Conservation (phyloP, 1,139 yeast species). For the Arxiozyma bovina region DNA sequence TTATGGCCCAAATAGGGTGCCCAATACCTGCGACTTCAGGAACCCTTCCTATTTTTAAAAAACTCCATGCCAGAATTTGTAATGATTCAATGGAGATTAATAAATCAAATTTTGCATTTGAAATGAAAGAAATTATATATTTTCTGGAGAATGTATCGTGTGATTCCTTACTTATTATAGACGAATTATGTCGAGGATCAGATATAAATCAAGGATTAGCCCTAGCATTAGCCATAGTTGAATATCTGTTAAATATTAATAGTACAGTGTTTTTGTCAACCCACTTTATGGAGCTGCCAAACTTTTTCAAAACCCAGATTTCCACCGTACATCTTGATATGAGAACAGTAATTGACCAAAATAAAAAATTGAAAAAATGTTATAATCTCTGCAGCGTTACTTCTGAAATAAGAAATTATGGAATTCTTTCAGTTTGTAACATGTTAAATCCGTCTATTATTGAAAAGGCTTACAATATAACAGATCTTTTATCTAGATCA, state of each 20-base stretch:
- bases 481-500: conserved; percentile 8
- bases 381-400: conserved; percentile 15
- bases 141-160: conserved; percentile 32
- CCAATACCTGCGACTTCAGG: conserved; percentile 39
- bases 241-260: conserved; percentile 24
- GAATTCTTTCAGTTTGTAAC: conserved; percentile 24
- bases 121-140: conserved; percentile 40
- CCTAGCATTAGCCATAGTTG: conserved; percentile 35
- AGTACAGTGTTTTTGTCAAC: conserved; percentile 35
- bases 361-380: conserved; percentile 26
- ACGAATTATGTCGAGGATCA: conserved; percentile 41
- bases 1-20: conserved; percentile 42
- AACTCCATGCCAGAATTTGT: conserved; percentile 35
- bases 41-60: conserved; percentile 32
- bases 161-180: conserved; percentile 35
- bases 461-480: conserved; percentile 25
- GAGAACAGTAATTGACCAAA: conserved; percentile 18
- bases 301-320: conserved; percentile 27
- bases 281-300: conserved; percentile 36
- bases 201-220: conserved; percentile 38
- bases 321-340: conserved; percentile 31
- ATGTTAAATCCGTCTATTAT: conserved; percentile 26
- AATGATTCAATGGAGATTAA: conserved; percentile 31
- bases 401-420: conserved; percentile 22
- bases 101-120: conserved; percentile 37